Evolutionary conservation across 2,329 filamentous ascomycete species (phyloP), one percentile per base, ranked within the genome.

Genomic region (Paracoccidioides brasiliensis): DNA sequence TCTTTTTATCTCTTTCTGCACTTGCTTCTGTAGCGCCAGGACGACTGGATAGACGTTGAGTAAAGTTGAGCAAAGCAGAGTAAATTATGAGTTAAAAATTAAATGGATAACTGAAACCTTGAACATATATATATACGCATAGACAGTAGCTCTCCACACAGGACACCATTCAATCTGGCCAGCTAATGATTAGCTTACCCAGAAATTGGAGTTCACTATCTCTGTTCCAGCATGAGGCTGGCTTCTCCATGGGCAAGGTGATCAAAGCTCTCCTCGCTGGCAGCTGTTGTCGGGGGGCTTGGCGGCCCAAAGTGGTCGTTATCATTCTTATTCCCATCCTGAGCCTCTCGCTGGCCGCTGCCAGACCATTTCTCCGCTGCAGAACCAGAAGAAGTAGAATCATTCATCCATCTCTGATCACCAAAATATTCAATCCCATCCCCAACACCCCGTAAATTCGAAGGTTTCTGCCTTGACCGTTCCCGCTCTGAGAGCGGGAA

Each of bases 241-340:
- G 73, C 73, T 63, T 75, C 73, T 4, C 71, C 71, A 53, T 66
- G 66, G 4, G 69, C 69, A 54, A 75, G 62, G 57, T 74, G 62
- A 64, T 76, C 73, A 63, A 76, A 76, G 60, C 74, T 76, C 59
- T 75, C 74, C 59, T 76, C 72, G 56, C 74, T 76, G 15, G 70
- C 69, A 30, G 66, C 67, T 50, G 72, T 74, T 50, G 63, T 67
- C 8, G 66, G 67, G 42, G 69, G 66, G 62, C 69, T 73, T 22
- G 67, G 65, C 43, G 62, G 62, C 22, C 33, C 46, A 52, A 55
- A 43, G 28, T 42, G 32, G 44, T 9, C 28, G 14, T 35, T 40
- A 49, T 40, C 30, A 51, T 55, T 46, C 56, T 52, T 15, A 54
- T 56, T 50, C 50, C 46, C 48, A 41, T 60, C 56, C 37, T 62